phyloP scores from a whole-genome alignment of 1,284 basidiomycete genomes.

The Coriolopsis trogii region DNA sequence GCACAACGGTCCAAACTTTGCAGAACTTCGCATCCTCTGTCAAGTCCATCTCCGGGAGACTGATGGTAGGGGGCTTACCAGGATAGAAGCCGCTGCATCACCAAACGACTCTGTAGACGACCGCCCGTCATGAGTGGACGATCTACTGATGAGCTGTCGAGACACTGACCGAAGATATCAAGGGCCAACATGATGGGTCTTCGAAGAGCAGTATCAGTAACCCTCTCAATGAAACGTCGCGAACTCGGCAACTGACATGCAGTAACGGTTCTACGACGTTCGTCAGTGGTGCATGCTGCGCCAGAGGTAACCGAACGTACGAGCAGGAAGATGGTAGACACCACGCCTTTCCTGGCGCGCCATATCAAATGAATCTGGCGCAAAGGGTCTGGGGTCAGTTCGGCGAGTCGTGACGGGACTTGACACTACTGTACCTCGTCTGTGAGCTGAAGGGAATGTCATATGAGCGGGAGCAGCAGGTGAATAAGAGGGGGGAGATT shows the following conservation, averaged over 20 bases:
- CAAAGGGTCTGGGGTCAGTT: not conserved
- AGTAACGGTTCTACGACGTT: conserved; percentile 33
- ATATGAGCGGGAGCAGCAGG: not conserved
- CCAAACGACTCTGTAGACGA: conserved; percentile 23
- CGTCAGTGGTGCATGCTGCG: not conserved
- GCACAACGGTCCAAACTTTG: conserved; percentile 33
- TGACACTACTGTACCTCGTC: conserved; percentile 27
- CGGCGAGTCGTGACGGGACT: no score
- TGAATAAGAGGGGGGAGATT: not conserved
- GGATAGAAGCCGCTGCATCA: conserved; percentile 17
- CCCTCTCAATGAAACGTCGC: not conserved
- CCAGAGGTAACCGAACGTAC: conserved; percentile 20
- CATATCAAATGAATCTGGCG: conserved; percentile 32
- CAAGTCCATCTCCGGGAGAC: not conserved
- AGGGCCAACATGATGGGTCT: conserved; percentile 34
- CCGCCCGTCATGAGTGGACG: not conserved
- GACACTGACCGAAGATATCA: conserved; percentile 32
- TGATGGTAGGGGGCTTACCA: conserved; percentile 11
- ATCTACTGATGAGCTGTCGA: not conserved
- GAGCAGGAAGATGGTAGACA: conserved; percentile 33
- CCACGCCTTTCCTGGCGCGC: conserved; percentile 30
- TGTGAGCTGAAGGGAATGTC: conserved; percentile 26
- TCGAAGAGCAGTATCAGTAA: not conserved
- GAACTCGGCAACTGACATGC: conserved; percentile 26
- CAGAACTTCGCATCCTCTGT: conserved; percentile 27